Base-by-base conservation (phyloP, 495 filamentous ascomycete genomes). In the Penicillium paxilli region DNA sequence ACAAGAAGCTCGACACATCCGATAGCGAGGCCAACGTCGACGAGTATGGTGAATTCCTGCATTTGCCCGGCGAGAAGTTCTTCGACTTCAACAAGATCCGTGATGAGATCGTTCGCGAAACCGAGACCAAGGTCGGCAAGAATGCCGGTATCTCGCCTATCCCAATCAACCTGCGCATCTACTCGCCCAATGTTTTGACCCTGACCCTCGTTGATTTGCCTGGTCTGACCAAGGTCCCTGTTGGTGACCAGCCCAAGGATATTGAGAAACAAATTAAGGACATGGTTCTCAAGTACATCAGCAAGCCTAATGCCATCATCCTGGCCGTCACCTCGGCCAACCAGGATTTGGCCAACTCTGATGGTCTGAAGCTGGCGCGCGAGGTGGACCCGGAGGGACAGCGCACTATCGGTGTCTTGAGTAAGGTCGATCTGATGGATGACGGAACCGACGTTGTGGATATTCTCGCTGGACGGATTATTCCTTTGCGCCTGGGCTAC, bases 341-440 rank as follows among this genome's bases (percentile, higher is more conserved):
- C 67, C 89, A 92, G 49, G 95, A 99, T 85, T 74, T 99, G 75
- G 95, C 95, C 41, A 99, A 99, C 77, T 98, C 94, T 23, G 95
- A 99, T 74, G 95, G 95, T 51, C 69, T 99, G 69, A 96, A 98
- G 79, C 78, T 99, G 65, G 95, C 95, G 21, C 84, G 95, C 58
- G 95, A 99, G 74, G 94, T 98, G 24, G 95, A 99, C 65, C 93
- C 92, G 2, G 95, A 99, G 70, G 95, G 93, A 58, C 95, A 98
- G 75, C 84, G 95, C 64, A 99, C 95, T 20, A 99, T 99, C 56
- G 95, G 95, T 79, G 95, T 99, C 59, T 82, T 99, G 65, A 98
- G 93, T 51, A 99, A 99, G 80, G 92, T 99, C 48, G 95, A 99
- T 73, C 77, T 99, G 71, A 99, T 99, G 95, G 95, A 99, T 73